Conservation (phyloP, 2,329 filamentous ascomycete genomes). For the Penicillium paneum region DNA sequence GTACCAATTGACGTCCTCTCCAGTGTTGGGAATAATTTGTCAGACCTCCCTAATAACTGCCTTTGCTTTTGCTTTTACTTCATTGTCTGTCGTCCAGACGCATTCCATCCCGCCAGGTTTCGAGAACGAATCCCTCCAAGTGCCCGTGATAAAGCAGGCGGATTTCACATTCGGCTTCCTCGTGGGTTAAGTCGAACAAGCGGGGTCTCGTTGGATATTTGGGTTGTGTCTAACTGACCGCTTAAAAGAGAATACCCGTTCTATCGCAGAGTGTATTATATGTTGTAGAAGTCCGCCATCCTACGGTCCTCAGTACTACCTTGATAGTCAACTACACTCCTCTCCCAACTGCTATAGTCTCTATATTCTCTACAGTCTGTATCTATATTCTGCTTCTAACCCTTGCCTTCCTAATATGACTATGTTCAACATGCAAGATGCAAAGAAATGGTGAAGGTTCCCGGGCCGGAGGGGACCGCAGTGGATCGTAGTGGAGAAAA, state of each 20-base stretch:
- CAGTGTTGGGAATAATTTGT: constrained; percentile 3
- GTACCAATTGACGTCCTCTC: background rate
- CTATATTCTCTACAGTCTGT: background rate
- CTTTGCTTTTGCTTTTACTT: background rate
- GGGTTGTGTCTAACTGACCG: constrained; percentile 13
- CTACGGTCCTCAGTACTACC: background rate
- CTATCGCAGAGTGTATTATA: background rate
- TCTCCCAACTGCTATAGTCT: background rate
- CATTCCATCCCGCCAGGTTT: constrained; percentile 6
- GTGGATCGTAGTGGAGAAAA: constrained; percentile 22
- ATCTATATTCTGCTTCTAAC: background rate
- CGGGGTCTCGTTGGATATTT: constrained; percentile 13
- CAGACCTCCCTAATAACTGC: background rate
- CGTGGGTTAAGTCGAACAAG: constrained; percentile 23
- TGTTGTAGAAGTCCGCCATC: background rate
- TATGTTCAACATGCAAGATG: background rate
- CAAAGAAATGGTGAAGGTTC: constrained; percentile 24
- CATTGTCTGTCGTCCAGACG: constrained; percentile 8
- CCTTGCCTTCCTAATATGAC: background rate
- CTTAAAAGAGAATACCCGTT: constrained; percentile 8
- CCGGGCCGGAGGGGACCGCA: constrained; percentile 27
- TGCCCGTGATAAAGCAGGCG: constrained; percentile 1
- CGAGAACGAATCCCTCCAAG: background rate
- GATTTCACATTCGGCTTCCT: constrained; percentile 19
- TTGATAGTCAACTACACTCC: background rate